These are phyloP conservation scores for Penicillium soppii DNA, from an alignment of 495 filamentous ascomycete genomes.

Conservation along the genomic window DNA sequence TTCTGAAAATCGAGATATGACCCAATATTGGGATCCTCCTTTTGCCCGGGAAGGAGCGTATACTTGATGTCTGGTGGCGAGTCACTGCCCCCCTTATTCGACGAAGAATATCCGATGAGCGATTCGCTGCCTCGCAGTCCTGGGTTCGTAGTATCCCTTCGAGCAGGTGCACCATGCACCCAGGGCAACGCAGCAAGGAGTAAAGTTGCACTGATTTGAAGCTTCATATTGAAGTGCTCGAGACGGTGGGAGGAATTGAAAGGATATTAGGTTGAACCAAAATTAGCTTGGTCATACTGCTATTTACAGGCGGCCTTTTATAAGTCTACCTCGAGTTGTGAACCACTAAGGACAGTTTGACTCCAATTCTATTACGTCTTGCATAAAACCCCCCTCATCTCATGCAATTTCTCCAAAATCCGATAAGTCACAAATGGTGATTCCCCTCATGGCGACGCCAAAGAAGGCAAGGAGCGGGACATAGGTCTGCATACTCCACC, in stretches of 20 bases:
- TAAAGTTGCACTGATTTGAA: conserved; percentile 3
- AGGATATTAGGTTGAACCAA: background rate
- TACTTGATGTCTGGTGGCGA: conserved; percentile 38
- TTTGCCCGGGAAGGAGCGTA: conserved; percentile 54
- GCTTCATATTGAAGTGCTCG: conserved; percentile 10
- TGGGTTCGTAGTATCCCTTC: conserved; percentile 20
- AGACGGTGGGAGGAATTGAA: background rate
- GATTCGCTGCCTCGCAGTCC: conserved; percentile 31
- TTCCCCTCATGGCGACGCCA: background rate
- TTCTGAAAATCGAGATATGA: conserved; percentile 62
- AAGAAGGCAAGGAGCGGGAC: background rate
- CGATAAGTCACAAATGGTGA: background rate
- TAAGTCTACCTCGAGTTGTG: too few relatives aligned
- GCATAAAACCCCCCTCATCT: background rate
- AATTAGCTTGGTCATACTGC: background rate
- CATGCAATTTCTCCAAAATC: background rate
- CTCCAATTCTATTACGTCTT: too few relatives aligned
- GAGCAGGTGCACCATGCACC: conserved; percentile 20
- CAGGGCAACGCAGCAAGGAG: conserved; percentile 5
- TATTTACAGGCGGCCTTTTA: background rate
- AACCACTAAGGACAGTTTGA: too few relatives aligned
- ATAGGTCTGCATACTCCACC: background rate
- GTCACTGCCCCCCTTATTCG: conserved; percentile 28
- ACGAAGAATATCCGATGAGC: conserved; percentile 38
- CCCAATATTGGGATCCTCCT: conserved; percentile 55